Evolutionary conservation across 441 rosid genomes (phyloP).

Genomic region (Populus hybrid): DNA sequence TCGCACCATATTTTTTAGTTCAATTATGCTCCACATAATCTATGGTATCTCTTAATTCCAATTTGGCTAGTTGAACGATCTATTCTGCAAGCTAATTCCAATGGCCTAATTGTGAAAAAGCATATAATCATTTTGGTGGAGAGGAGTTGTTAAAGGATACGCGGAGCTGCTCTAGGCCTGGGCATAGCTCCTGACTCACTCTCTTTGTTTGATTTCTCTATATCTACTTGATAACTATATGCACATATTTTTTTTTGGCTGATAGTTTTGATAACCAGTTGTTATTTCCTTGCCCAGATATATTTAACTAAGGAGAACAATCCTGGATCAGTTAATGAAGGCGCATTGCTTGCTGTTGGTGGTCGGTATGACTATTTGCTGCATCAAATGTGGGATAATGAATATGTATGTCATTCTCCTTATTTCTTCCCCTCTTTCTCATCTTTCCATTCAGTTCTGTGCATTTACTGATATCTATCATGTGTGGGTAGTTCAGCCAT

Average conservation of each 20-base stretch:
- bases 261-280: neutral
- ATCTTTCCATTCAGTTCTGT: neutral
- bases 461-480: neutral
- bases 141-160: neutral
- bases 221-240: neutral
- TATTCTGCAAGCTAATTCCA: neutral
- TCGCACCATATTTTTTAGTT: neutral
- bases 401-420: slow-evolving; percentile 46
- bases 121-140: neutral
- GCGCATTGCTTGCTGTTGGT: slow-evolving; percentile 82
- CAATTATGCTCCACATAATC: neutral
- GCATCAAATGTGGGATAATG: slow-evolving; percentile 72
- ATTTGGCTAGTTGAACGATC: neutral
- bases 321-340: slow-evolving; percentile 69
- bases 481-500: neutral
- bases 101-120: neutral
- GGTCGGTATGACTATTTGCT: slow-evolving; percentile 93
- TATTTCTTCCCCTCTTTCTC: slow-evolving; percentile 22
- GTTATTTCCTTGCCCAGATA: slow-evolving; percentile 42
- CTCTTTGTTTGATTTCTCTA: neutral
- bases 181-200: neutral
- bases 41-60: neutral
- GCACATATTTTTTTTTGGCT: neutral
- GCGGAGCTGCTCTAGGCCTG: neutral
- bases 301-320: slow-evolving; percentile 65